Evolutionary conservation across 2,329 filamentous ascomycete genomes (phyloP).

Genomic region (Chrysoporthe deuterocubensis): DNA sequence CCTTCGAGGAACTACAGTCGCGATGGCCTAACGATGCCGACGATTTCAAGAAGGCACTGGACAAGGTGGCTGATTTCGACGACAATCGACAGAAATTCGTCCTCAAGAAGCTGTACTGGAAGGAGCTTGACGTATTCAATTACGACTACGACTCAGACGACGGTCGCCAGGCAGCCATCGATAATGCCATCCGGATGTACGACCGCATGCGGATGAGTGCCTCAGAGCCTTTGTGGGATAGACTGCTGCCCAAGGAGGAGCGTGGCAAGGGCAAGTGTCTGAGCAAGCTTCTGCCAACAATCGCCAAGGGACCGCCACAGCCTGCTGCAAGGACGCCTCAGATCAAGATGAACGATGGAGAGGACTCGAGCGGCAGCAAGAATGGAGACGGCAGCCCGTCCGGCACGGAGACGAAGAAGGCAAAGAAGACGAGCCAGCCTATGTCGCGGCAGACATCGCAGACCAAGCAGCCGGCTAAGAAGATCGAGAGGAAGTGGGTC

Average conservation of each 20-base stretch:
- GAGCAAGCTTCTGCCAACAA: slow-evolving; percentile 63
- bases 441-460: slow-evolving; percentile 58
- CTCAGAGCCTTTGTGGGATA: slow-evolving; percentile 64
- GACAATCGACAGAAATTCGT: slow-evolving; percentile 55
- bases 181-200: slow-evolving; percentile 63
- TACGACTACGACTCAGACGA: slow-evolving; percentile 59
- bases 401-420: slow-evolving; percentile 37
- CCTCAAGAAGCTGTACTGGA: slow-evolving; percentile 62
- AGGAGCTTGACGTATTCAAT: slow-evolving; percentile 67
- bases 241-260: slow-evolving; percentile 60
- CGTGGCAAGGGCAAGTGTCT: slow-evolving; percentile 63
- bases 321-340: slow-evolving; percentile 56
- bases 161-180: slow-evolving; percentile 62
- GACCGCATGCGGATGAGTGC: slow-evolving; percentile 62
- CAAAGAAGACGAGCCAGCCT: slow-evolving; percentile 44
- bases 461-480: slow-evolving; percentile 56
- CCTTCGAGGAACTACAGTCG: slow-evolving; percentile 52
- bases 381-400: slow-evolving; percentile 47
- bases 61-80: slow-evolving; percentile 62
- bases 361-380: slow-evolving; percentile 49
- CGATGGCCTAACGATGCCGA: slow-evolving; percentile 56
- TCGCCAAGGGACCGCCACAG: slow-evolving; percentile 56
- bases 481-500: slow-evolving; percentile 58
- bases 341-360: slow-evolving; percentile 54
- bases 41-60: slow-evolving; percentile 59